Conservation (phyloP, 2,329 filamentous ascomycete genomes). For the Aspergillus jensenii region DNA sequence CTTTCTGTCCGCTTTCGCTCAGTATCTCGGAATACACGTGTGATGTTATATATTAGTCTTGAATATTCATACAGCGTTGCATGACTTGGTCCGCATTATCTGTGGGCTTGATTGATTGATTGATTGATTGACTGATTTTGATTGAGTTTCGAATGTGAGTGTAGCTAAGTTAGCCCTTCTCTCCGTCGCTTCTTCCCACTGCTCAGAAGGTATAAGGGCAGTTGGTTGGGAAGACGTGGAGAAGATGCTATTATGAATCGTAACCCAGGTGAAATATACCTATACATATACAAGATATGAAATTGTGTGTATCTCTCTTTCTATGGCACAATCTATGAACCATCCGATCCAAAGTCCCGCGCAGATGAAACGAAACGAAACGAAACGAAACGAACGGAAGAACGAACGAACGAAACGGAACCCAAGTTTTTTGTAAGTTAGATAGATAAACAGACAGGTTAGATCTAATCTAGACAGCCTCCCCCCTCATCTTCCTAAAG, state of each 20-base stretch:
- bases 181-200: too few relatives aligned
- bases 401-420: not conserved
- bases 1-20: not conserved
- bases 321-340: constrained; percentile 12
- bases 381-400: not conserved
- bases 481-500: constrained; percentile 69
- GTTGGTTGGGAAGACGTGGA: not conserved
- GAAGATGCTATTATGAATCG: not conserved
- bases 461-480: not conserved
- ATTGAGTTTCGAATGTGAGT: too few relatives aligned
- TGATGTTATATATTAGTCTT: not conserved
- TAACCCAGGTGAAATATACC: not conserved
- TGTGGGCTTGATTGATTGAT: not conserved
- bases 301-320: not conserved
- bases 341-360: not conserved
- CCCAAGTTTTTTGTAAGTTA: not conserved
- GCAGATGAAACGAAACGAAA: not conserved
- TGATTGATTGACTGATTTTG: too few relatives aligned
- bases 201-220: too few relatives aligned
- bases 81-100: not conserved
- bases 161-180: not conserved
- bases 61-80: not conserved
- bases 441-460: not conserved
- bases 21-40: not conserved
- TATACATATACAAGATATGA: not conserved